Evolutionary conservation across 345 rosid species (phyloP).

Genomic region (Anacardium occidentale): DNA sequence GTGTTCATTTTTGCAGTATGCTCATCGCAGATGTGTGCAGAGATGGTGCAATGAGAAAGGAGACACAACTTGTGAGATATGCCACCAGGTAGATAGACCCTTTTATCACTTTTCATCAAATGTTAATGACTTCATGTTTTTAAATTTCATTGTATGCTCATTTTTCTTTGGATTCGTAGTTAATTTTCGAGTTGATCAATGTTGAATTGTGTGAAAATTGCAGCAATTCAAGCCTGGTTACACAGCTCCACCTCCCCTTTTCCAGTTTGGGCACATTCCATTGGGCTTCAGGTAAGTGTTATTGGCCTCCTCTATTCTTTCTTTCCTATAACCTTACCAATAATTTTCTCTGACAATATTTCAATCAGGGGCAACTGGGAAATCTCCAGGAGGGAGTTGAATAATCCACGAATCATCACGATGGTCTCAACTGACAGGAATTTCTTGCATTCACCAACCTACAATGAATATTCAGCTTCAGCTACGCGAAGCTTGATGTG

Average conservation of each 20-base stretch:
- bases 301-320: background rate
- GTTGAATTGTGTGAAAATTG: conserved; percentile 22
- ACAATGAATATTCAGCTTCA: conserved; percentile 53
- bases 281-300: conserved; percentile 61
- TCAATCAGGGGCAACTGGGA: conserved; percentile 74
- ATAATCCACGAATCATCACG: conserved; percentile 53
- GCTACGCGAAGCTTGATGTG: conserved; percentile 52
- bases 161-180: background rate
- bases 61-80: conserved; percentile 76
- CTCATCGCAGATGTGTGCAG: conserved; percentile 86
- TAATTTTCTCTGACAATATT: background rate
- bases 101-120: background rate
- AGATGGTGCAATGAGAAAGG: conserved; percentile 98
- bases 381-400: conserved; percentile 50
- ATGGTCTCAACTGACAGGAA: conserved; percentile 65
- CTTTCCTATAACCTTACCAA: background rate
- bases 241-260: conserved; percentile 77
- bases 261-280: conserved; percentile 72
- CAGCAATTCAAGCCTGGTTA: conserved; percentile 87
- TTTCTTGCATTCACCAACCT: conserved; percentile 35
- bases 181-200: background rate
- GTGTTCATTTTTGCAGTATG: conserved; percentile 48
- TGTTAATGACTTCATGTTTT: background rate
- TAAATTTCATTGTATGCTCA: background rate
- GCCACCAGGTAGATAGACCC: conserved; percentile 75